phyloP scores from a whole-genome alignment of 2,329 filamentous ascomycete genomes.

The Colletotrichum endophyticum region DNA sequence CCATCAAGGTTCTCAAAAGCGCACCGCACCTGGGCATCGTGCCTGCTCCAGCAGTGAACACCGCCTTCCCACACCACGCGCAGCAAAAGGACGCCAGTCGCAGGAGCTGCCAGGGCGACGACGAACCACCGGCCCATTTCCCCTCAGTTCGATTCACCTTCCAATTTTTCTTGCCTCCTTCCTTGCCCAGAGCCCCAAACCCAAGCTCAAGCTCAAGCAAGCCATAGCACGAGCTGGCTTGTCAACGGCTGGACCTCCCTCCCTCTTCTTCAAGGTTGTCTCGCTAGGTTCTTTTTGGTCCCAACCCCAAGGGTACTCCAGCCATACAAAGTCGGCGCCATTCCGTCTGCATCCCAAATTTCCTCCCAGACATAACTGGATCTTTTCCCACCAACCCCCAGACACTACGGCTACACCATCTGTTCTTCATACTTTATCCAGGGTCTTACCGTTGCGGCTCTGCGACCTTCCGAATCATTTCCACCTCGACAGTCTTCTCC shows the following conservation, averaged over 20 bases:
- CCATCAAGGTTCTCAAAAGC: slow-evolving; percentile 20
- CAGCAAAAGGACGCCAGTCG: neutral
- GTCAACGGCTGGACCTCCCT: neutral
- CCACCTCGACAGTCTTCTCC: neutral
- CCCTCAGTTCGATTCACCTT: neutral
- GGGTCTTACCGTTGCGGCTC: slow-evolving; percentile 12
- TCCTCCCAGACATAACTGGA: neutral
- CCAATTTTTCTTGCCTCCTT: neutral
- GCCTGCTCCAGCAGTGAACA: neutral
- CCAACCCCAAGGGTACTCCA: neutral
- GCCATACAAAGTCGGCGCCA: neutral
- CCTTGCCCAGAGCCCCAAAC: neutral
- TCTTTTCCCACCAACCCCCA: neutral
- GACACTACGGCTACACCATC: slow-evolving; percentile 5
- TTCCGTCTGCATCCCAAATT: neutral
- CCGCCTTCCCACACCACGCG: slow-evolving; percentile 6
- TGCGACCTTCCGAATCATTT: neutral
- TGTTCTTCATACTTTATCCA: neutral
- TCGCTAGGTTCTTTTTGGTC: neutral
- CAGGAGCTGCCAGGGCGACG: neutral
- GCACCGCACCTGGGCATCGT: slow-evolving; percentile 9
- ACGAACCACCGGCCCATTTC: neutral
- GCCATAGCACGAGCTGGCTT: neutral
- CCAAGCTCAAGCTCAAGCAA: neutral
- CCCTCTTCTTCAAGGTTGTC: neutral